Evolutionary conservation across 169 alveolate genomes (phyloP).

Genomic region (Eimeria praecox): DNA sequence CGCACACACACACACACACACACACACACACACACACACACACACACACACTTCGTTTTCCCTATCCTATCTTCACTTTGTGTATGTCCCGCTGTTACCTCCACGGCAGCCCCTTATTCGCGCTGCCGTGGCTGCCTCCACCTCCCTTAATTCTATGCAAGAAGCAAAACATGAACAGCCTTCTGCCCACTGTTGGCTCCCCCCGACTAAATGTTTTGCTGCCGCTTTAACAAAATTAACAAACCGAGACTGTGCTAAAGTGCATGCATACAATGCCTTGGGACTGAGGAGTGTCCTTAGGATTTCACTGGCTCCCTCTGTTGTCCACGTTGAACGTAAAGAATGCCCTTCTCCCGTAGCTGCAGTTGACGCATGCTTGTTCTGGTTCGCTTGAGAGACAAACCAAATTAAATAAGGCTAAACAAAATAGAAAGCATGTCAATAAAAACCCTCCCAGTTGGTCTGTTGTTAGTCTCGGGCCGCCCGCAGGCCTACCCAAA

Average conservation of each 20-base stretch:
- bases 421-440: background rate
- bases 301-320: background rate
- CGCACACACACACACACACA: too few species aligned
- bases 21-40: too few species aligned
- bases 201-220: background rate
- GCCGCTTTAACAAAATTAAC: too few species aligned
- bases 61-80: background rate
- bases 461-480: background rate
- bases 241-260: background rate
- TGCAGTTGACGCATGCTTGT: background rate
- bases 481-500: background rate
- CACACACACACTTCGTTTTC: background rate
- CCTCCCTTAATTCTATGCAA: background rate
- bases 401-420: background rate
- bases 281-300: background rate
- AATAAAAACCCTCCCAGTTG: conserved; percentile 1
- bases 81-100: background rate
- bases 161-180: background rate
- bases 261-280: background rate
- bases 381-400: background rate
- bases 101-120: background rate
- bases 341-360: background rate
- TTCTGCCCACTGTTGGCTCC: background rate
- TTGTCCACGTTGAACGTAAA: background rate
- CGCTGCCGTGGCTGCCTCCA: background rate